A percentile compares a stretch with the other conserved stretches of the same genome.
Conservation (phyloP, 2,329 filamentous ascomycete species). For the Stenocarpella maydis region DNA sequence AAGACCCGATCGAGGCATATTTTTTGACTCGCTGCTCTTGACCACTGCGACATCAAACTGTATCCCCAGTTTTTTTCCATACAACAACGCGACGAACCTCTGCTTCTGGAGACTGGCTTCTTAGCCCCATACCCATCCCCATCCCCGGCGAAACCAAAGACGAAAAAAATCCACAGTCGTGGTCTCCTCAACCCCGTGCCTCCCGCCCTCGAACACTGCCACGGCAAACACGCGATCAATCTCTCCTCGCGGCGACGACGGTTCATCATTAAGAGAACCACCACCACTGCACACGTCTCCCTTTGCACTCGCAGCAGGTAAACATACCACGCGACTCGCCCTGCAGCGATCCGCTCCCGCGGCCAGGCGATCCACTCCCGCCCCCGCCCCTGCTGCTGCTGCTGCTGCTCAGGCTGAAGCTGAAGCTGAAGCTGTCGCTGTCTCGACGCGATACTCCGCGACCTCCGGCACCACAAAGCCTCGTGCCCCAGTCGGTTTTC, state of each 20-base stretch:
- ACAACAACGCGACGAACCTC: constrained; percentile 32
- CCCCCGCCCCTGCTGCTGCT: constrained; percentile 30
- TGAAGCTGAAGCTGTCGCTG: constrained; percentile 35
- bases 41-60: constrained; percentile 28
- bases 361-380: constrained; percentile 33
- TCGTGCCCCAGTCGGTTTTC: not conserved
- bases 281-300: constrained; percentile 21
- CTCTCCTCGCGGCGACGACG: constrained; percentile 31
- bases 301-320: constrained; percentile 14
- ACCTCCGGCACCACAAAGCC: constrained; percentile 22
- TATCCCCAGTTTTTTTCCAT: constrained; percentile 25
- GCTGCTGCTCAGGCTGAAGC: constrained; percentile 30
- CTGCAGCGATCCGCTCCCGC: constrained; percentile 24
- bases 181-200: constrained; percentile 31
- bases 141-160: constrained; percentile 27
- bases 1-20: constrained; percentile 35
- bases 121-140: constrained; percentile 25
- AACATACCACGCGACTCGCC: constrained; percentile 24
- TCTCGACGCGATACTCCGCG: constrained; percentile 33
- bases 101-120: constrained; percentile 27
- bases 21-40: constrained; percentile 24
- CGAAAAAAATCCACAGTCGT: constrained; percentile 30
- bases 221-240: constrained; percentile 29
- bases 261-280: constrained; percentile 28
- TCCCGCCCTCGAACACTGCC: constrained; percentile 25